Base-by-base conservation (phyloP, 75 land plant genomes). In the Gnetum montanum region DNA sequence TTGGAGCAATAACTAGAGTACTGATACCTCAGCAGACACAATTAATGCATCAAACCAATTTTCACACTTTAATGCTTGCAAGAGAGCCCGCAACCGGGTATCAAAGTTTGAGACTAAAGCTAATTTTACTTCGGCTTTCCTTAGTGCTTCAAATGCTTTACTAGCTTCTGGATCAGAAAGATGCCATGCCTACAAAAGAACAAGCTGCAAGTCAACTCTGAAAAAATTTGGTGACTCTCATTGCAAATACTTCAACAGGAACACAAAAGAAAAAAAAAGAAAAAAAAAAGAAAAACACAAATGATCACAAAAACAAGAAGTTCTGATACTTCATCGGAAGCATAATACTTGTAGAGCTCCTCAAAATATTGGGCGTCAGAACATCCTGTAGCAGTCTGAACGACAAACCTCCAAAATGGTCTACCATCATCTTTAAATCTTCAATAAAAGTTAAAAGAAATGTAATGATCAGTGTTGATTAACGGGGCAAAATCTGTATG, bases 41-140 rank as follows among this genome's bases (percentile, higher is more conserved):
- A 81, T 86, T 27, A 89, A 64, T 31, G 86, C 95, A 71, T 89
- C 95, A 69, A 89, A 89, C 95, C 95, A 89, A 49, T 85, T 65
- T 46, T 78, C 80, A 70, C 95, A 89, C 30, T 77, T 59, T 23
- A 89, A 59, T 29, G 83, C 78, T 6, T 69, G 72, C 70, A 89
- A 53, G 2, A 89, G 41, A 51, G 90, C 79, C 47, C 95, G 68
- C 43, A 89, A 49, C 22, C 95, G 43, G 30, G 95, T 89, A 49
- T 89, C 95, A 60, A 89, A 89, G 54, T 85, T 89, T 30, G 95
- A 89, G 2, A 89, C 95, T 24, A 89, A 76, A 45, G 83, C 95
- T 60, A 82, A 25, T 57, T 85, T 89, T 13, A 85, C 86, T 28
- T 90, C 95, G 19, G 83, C 82, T 43, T 57, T 70, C 59, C 77